phyloP scores from a whole-genome alignment of 176 grass and related monocot species.

The Echinochloa phyllopogon region DNA sequence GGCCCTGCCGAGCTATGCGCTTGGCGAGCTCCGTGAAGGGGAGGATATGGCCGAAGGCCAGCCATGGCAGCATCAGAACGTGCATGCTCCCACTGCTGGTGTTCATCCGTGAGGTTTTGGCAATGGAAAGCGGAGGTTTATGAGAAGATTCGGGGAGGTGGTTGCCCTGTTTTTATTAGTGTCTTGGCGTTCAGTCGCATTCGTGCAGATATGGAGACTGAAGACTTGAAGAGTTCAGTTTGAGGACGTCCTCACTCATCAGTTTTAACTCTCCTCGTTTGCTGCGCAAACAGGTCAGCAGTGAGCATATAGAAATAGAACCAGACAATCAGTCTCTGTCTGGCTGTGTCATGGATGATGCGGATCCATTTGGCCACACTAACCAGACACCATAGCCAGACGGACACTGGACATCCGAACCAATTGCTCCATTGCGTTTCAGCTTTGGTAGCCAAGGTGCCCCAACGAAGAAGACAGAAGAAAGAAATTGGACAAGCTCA shows the following conservation, averaged over 20 bases:
- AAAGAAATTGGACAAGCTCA: no score
- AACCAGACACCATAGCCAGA: neutral
- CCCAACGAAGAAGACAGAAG: no score
- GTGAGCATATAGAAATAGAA: neutral
- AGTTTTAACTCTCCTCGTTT: neutral
- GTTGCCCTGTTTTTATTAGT: neutral
- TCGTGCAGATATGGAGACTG: neutral
- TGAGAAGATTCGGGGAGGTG: neutral
- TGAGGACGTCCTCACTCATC: neutral
- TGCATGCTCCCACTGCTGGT: conserved; percentile 29
- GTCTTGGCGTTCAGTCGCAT: neutral
- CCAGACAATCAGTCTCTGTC: neutral
- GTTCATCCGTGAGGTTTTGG: neutral
- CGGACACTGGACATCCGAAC: neutral
- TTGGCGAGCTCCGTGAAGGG: conserved; percentile 63
- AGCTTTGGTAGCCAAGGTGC: neutral
- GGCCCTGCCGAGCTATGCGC: conserved; percentile 43
- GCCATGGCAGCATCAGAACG: conserved; percentile 76
- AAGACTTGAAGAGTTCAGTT: neutral
- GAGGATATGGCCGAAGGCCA: conserved; percentile 74
- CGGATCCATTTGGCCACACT: neutral
- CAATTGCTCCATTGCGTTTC: neutral
- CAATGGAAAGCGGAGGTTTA: conserved; percentile 1
- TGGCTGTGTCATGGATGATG: conserved; percentile 10
- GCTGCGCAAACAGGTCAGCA: neutral